Evolutionary conservation across 148 eudicot species (phyloP), one percentile per base, ranked within the genome.

Genomic region (Rhododendron simsii): DNA sequence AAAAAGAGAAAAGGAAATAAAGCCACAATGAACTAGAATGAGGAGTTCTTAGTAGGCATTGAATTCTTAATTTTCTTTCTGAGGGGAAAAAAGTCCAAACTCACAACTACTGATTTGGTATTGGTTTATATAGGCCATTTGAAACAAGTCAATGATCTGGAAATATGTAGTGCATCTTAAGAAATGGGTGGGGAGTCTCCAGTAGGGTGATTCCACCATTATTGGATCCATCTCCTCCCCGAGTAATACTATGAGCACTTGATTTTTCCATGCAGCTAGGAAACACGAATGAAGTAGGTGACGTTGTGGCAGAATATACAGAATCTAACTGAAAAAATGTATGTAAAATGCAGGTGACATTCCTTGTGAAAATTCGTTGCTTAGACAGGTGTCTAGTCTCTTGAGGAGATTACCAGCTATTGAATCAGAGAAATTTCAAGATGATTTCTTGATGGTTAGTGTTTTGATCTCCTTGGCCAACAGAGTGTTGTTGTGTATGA

Each of bases 321-420:
- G 83, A 86, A 74, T 82, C 47, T 48, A 76, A 20, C 81, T 50
- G 63, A 26, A 77, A 44, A 14, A 84, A 26, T 51, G 78, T 83
- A 18, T 81, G 35, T 16, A 74, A 7, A 82, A 61, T 90, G 74
- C 90, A 96, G 99, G 99, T 67, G 86, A 87, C 41, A 73, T 84
- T 73, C 86, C 89, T 80, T 87, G 84, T 55, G 89, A 92, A 78
- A 91, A 87, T 85, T 90, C 98, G 16, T 88, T 96, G 90, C 93
- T 96, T 80, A 93, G 99, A 84, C 99, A 96, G 90, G 98, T 95
- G 44, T 96, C 98, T 84, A 96, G 99, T 90, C 95, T 96, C 47
- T 79, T 96, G 86, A 92, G 99, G 92, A 94, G 99, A 91, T 90
- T 96, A 83, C 99, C 99, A n/a, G 95, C 98, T 33, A 93, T 94